phyloP scores from a whole-genome alignment of 306 rosid species.

The Senna tora region DNA sequence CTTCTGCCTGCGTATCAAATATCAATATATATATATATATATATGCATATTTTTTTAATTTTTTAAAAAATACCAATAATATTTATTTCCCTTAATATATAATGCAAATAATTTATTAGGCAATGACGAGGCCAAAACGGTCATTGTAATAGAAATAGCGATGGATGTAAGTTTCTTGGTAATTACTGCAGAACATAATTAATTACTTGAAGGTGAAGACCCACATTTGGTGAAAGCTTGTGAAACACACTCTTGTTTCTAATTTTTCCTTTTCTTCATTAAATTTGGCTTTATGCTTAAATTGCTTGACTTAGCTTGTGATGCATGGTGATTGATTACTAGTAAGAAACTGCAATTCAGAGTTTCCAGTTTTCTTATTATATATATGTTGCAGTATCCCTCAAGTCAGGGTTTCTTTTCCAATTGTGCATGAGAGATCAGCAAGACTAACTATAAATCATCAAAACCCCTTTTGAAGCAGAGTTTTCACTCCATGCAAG shows the following conservation, averaged over 20 bases:
- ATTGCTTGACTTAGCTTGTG: constrained; percentile 56
- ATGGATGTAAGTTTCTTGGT: constrained; percentile 22
- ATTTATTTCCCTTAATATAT: no score
- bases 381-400: constrained; percentile 39
- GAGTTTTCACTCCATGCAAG: constrained; percentile 56
- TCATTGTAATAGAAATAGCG: constrained; percentile 25
- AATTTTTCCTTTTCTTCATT: constrained; percentile 26
- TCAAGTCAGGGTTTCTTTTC: constrained; percentile 47
- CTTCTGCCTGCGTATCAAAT: no score
- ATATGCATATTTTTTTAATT: no score
- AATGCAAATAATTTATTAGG: no score
- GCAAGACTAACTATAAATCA: constrained; percentile 25
- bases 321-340: constrained; percentile 55
- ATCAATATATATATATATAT: no score
- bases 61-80: no score
- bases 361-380: not conserved
- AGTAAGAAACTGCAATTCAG: not conserved
- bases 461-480: constrained; percentile 46
- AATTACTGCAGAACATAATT: no score
- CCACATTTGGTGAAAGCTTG: constrained; percentile 87
- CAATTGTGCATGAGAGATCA: constrained; percentile 36
- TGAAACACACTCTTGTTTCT: constrained; percentile 48
- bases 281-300: constrained; percentile 46
- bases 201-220: constrained; percentile 71
- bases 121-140: constrained; percentile 25